Evolutionary conservation across 1,284 basidiomycete genomes (phyloP).

Genomic region (Psilocybe mexicana): DNA sequence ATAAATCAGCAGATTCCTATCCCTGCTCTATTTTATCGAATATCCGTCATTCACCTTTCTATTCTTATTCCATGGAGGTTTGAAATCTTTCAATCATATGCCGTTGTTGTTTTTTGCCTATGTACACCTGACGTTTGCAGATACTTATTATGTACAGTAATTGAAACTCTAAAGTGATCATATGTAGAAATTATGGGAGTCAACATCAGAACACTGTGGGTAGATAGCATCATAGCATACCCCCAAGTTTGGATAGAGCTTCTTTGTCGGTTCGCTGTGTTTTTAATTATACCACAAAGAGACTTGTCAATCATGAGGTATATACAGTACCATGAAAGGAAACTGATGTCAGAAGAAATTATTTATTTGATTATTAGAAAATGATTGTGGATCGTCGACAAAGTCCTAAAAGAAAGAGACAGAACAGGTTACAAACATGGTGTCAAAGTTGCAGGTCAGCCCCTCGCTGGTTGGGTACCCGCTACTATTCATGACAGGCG

Average conservation of each 20-base stretch:
- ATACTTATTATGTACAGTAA: neutral
- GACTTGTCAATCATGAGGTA: neutral
- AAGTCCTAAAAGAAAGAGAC: constrained; percentile 6
- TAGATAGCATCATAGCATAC: neutral
- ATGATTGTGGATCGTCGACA: neutral
- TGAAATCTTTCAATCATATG: neutral
- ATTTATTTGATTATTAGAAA: neutral
- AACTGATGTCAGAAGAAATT: no score
- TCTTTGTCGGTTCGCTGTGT: neutral
- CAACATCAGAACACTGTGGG: neutral
- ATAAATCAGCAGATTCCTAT: neutral
- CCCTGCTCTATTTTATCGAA: neutral
- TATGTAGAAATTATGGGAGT: neutral
- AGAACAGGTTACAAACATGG: constrained; percentile 82
- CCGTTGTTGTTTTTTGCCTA: neutral
- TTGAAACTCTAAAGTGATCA: neutral
- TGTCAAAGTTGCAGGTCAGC: constrained; percentile 44
- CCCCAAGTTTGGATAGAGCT: neutral
- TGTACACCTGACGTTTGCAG: neutral
- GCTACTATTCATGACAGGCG: no score
- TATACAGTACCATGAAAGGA: no score
- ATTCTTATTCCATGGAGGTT: neutral
- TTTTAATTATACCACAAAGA: neutral
- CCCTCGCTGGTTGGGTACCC: neutral
- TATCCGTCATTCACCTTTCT: neutral